Conservation (phyloP, 306 rosid species). For the Luffa acutangula region DNA sequence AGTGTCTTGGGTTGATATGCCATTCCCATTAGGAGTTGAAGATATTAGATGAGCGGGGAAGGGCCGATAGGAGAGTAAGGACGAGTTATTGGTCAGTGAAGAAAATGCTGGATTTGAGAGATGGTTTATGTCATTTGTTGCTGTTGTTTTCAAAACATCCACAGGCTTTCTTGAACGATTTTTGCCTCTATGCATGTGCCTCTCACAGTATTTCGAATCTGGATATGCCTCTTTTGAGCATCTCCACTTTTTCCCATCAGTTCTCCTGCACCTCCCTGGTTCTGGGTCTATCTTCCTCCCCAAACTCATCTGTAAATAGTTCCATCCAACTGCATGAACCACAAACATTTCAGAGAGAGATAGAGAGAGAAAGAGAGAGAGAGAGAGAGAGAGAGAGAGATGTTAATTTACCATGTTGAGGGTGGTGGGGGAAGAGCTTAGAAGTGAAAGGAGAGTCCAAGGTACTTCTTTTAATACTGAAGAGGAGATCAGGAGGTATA, state of each 20-base stretch:
- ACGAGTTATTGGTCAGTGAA: constrained; percentile 32
- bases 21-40: constrained; percentile 35
- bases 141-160: constrained; percentile 64
- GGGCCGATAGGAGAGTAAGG: constrained; percentile 25
- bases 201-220: constrained; percentile 94
- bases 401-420: constrained; percentile 47
- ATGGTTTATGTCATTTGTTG: constrained; percentile 15
- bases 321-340: constrained; percentile 79
- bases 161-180: constrained; percentile 99
- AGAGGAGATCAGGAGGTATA: constrained; percentile 84
- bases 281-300: constrained; percentile 96
- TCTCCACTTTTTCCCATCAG: constrained; percentile 97
- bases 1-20: constrained; percentile 47
- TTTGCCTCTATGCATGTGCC: constrained; percentile 99
- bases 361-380: neutral
- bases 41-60: constrained; percentile 28
- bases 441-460: constrained; percentile 52
- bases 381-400: neutral
- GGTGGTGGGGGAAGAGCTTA: constrained; percentile 49
- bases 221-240: constrained; percentile 92
- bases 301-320: constrained; percentile 74
- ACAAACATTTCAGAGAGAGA: neutral
- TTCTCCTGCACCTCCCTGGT: constrained; percentile 97
- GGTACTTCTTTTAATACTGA: constrained; percentile 48
- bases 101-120: constrained; percentile 27